Evolutionary conservation across 441 rosid genomes (phyloP).

Genomic region (Adansonia rubrostipa): DNA sequence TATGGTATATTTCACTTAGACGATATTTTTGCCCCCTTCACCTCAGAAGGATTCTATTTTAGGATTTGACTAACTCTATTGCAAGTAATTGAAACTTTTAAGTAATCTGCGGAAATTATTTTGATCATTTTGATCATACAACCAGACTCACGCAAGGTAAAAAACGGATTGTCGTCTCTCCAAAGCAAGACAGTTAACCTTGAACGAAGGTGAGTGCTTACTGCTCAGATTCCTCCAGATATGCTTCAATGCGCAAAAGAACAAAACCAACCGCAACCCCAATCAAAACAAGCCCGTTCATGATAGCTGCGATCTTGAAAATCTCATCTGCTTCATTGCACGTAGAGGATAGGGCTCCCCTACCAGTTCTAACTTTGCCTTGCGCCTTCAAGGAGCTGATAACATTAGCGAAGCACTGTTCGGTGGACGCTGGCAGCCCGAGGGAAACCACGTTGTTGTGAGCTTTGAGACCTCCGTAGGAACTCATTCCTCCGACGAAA

Average conservation of each 20-base stretch:
- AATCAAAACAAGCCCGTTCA: slow-evolving; percentile 64
- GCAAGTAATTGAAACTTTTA: neutral
- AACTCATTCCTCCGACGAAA: slow-evolving; percentile 53
- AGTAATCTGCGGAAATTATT: neutral
- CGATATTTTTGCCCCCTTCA: neutral
- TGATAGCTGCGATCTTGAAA: slow-evolving; percentile 67
- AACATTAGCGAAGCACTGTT: slow-evolving; percentile 56
- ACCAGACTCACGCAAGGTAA: neutral
- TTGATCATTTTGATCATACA: neutral
- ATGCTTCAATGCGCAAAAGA: slow-evolving; percentile 69
- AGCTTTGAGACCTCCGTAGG: slow-evolving; percentile 62
- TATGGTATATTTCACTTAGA: neutral
- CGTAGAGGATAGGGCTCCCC: slow-evolving; percentile 56
- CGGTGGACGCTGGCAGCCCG: slow-evolving; percentile 40
- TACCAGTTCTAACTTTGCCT: slow-evolving; percentile 46
- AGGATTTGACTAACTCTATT: neutral
- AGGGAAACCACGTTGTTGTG: slow-evolving; percentile 52
- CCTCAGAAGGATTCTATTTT: neutral
- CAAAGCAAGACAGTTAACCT: neutral
- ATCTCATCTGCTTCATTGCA: slow-evolving; percentile 64
- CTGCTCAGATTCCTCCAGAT: slow-evolving; percentile 60
- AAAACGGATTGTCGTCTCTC: neutral
- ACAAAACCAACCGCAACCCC: slow-evolving; percentile 81
- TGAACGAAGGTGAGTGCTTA: neutral
- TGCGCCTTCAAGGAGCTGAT: slow-evolving; percentile 47